Conservation (phyloP, 768 basidiomycete species). For the Rhizopogon rudus region DNA sequence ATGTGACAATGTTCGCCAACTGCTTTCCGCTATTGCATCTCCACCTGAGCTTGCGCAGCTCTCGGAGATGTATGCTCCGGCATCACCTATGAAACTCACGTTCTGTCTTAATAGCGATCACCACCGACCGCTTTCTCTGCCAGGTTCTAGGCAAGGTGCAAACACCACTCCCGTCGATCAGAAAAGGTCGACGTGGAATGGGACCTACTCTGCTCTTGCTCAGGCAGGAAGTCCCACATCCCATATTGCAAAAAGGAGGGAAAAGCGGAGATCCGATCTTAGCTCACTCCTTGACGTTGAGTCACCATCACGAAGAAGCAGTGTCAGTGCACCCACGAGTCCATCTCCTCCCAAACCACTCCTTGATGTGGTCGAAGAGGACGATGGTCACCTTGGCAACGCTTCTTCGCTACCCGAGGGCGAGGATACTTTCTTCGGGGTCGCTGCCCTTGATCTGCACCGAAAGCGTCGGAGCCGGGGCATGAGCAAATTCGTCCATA, state of each 20-base stretch:
- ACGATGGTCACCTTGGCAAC: conserved; percentile 18
- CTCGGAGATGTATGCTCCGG: conserved; percentile 85
- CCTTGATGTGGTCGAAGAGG: conserved; percentile 38
- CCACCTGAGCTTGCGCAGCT: conserved; percentile 71
- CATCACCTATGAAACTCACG: conserved; percentile 44
- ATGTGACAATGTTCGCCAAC: conserved; percentile 76
- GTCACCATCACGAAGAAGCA: conserved; percentile 19
- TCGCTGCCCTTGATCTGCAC: conserved; percentile 56
- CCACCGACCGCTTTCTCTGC: conserved; percentile 42
- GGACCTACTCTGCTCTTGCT: conserved; percentile 52
- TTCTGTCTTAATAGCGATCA: conserved; percentile 22
- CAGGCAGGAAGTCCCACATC: conserved; percentile 40
- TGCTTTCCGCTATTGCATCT: conserved; percentile 71
- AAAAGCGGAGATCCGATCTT: conserved; percentile 54
- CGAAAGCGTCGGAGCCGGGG: conserved; percentile 47
- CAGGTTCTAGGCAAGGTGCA: conserved; percentile 20
- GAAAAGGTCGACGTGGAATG: conserved; percentile 77
- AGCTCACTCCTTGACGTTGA: conserved; percentile 37
- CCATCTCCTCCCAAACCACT: conserved; percentile 20
- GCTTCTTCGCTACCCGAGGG: conserved; percentile 15
- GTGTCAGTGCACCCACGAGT: conserved; percentile 37
- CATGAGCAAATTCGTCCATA: conserved; percentile 40
- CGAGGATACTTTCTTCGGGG: conserved; percentile 46
- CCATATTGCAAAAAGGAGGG: conserved; percentile 37
- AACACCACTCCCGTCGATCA: conserved; percentile 17